These are phyloP conservation scores for Cyclostephanos tholiformis DNA, from an alignment of 108 stramenopile species.

Conservation along the genomic window DNA sequence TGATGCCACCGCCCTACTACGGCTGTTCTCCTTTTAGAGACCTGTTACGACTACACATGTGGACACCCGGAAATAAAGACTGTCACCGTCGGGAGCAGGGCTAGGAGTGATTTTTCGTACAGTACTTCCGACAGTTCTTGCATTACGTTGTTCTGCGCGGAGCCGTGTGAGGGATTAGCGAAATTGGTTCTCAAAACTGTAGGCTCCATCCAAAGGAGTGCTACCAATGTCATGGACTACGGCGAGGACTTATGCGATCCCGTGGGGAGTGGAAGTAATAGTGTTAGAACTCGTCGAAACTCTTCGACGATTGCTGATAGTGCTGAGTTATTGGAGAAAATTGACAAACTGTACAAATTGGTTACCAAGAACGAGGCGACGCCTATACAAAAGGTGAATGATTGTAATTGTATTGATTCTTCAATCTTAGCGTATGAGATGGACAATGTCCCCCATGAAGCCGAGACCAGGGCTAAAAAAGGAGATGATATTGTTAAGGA, in stretches of 20 bases:
- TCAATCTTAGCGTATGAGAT: background rate
- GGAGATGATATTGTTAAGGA: background rate
- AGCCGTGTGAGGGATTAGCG: background rate
- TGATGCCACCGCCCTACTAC: background rate
- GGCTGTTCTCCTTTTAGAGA: background rate
- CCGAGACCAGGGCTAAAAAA: background rate
- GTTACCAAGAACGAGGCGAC: background rate
- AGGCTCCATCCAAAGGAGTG: background rate
- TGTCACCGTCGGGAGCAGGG: too few relatives aligned
- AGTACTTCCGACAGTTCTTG: background rate
- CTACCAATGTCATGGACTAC: background rate
- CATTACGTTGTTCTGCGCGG: background rate
- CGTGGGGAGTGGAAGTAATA: background rate
- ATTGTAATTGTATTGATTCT: background rate
- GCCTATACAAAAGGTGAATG: background rate
- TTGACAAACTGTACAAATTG: background rate
- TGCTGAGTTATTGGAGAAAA: conserved; percentile 2
- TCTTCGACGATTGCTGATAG: background rate
- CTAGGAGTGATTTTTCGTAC: background rate
- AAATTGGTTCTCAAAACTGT: background rate
- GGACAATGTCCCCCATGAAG: background rate
- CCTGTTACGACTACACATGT: background rate
- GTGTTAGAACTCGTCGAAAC: background rate
- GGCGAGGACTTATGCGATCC: background rate
- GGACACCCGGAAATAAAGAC: background rate